phyloP scores from a whole-genome alignment of 139 green algal species.

The Chara braunii region DNA sequence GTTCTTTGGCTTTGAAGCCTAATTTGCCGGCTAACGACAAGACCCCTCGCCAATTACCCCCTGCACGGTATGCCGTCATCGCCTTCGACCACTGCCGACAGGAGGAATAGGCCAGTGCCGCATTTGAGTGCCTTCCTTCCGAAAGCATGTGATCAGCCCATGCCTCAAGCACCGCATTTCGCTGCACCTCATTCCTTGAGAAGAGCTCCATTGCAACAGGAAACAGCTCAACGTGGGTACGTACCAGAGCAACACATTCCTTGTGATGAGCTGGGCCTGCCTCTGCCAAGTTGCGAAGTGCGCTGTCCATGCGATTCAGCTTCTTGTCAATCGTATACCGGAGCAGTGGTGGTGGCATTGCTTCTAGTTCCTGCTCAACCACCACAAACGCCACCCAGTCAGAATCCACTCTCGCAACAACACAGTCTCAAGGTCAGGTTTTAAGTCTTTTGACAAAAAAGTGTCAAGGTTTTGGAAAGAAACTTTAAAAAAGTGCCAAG shows the following conservation, averaged over 20 bases:
- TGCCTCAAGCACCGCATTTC: conserved; percentile 4
- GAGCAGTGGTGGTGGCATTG: conserved; percentile 17
- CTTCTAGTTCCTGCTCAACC: conserved; percentile 12
- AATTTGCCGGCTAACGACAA: conserved; percentile 61
- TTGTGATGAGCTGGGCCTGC: conserved; percentile 54
- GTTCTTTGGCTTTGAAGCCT: conserved; percentile 21
- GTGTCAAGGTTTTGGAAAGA: too few species aligned
- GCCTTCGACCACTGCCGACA: conserved; percentile 3
- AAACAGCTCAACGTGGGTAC: conserved; percentile 58
- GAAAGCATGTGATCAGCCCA: conserved; percentile 14
- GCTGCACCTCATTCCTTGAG: conserved; percentile 11
- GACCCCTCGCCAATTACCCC: conserved; percentile 65
- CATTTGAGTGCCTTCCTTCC: conserved; percentile 3
- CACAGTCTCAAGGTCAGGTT: too few species aligned
- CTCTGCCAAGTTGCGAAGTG: conserved; percentile 57
- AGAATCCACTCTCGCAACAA: conserved; percentile 31
- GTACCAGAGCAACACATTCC: conserved; percentile 54
- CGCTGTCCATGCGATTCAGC: conserved; percentile 54
- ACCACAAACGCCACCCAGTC: conserved; percentile 26
- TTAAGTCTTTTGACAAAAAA: too few species aligned
- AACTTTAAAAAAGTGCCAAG: too few species aligned
- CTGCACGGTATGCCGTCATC: conserved; percentile 61
- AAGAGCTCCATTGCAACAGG: conserved; percentile 16
- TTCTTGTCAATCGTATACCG: conserved; percentile 64
- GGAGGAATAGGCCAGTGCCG: conserved; percentile 4